A percentile compares a stretch with the other conserved stretches of the same genome.
Evolutionary conservation across 352 stramenopile genomes (phyloP).

Genomic region (Lagenidium sp.): DNA sequence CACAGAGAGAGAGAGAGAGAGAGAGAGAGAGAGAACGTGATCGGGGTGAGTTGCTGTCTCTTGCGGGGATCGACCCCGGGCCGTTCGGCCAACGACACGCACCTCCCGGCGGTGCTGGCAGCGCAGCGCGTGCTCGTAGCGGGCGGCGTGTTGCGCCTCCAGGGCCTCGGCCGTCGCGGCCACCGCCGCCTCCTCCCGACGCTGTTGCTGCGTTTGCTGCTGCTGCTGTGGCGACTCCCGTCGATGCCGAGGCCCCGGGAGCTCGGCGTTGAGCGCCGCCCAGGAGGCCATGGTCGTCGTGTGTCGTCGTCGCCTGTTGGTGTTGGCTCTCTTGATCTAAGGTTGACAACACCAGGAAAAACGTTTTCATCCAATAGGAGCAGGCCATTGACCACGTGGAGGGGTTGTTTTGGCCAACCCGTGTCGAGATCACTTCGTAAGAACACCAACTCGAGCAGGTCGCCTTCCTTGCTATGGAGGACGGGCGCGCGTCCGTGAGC

Average conservation of each 20-base stretch:
- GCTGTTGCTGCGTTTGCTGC: background rate
- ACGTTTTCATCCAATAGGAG: background rate
- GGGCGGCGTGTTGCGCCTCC: slow-evolving; percentile 42
- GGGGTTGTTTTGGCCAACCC: background rate
- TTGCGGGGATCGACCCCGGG: slow-evolving; percentile 14
- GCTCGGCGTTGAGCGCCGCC: slow-evolving; percentile 44
- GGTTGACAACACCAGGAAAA: background rate
- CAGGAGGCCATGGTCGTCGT: slow-evolving; percentile 45
- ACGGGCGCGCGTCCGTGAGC: too few species aligned
- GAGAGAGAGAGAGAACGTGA: too few species aligned
- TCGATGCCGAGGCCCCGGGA: slow-evolving; percentile 13
- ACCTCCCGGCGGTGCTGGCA: slow-evolving; percentile 49
- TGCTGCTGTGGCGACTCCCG: too few species aligned
- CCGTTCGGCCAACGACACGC: too few species aligned
- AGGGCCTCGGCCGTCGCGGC: slow-evolving; percentile 52
- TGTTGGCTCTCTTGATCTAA: too few species aligned
- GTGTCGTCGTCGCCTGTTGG: too few species aligned
- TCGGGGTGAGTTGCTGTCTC: slow-evolving; percentile 30
- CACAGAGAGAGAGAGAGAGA: too few species aligned
- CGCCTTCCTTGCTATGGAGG: background rate
- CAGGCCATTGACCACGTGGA: background rate
- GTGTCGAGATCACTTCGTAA: background rate
- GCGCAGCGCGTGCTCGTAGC: slow-evolving; percentile 62
- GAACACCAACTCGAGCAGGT: background rate
- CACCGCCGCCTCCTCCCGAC: background rate